phyloP scores from a whole-genome alignment of 139 green algal species.

The Chlamydomonas schloesseri region DNA sequence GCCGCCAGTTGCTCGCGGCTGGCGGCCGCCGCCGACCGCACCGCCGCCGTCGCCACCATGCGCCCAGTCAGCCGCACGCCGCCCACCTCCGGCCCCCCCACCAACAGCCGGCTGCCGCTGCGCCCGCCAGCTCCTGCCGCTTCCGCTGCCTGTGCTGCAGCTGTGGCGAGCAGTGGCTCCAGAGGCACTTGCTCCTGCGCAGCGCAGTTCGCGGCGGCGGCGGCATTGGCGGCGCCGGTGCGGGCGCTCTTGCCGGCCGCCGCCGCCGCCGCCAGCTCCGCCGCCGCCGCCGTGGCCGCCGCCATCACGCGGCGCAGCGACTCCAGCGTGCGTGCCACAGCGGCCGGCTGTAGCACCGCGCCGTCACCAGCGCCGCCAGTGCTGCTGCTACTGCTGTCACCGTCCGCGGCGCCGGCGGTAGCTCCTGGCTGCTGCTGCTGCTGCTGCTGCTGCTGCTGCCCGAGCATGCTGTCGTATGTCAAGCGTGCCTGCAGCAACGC shows the following conservation, averaged over 20 bases:
- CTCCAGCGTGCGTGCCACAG: neutral
- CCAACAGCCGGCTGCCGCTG: too few species aligned
- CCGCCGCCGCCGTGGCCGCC: neutral
- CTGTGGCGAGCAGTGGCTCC: too few species aligned
- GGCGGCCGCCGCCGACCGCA: neutral
- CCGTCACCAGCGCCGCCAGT: too few species aligned
- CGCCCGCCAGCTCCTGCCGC: too few species aligned
- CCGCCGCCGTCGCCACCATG: constrained; percentile 30
- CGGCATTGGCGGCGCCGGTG: neutral
- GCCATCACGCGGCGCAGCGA: neutral
- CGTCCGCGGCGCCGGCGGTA: too few species aligned
- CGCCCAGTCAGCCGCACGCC: neutral
- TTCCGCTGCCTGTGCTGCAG: neutral
- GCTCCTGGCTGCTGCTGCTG: neutral
- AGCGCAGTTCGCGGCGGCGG: neutral
- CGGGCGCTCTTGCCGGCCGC: too few species aligned
- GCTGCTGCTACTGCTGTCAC: neutral
- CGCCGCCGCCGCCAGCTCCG: neutral
- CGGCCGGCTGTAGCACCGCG: neutral
- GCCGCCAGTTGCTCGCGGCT: neutral
- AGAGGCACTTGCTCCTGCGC: too few species aligned
- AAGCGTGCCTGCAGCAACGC: neutral
- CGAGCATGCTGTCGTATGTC: constrained; percentile 32
- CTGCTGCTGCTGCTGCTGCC: neutral
- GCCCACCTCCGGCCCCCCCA: neutral